Base-by-base conservation (phyloP, 345 rosid genomes). In the Linum usitatissimum region DNA sequence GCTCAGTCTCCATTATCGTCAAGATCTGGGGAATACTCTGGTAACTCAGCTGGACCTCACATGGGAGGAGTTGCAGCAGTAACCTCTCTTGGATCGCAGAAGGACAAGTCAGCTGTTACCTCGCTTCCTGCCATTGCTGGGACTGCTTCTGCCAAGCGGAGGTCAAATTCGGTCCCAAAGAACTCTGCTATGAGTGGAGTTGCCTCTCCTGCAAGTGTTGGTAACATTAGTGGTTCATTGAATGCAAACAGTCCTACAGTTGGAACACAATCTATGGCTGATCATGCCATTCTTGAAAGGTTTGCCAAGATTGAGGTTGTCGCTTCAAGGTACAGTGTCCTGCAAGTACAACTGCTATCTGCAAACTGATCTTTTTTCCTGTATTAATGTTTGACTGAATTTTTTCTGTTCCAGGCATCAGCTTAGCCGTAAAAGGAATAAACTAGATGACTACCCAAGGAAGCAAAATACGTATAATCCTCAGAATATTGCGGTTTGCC, bases 21-120 rank as follows among this genome's bases (percentile, higher is more conserved):
- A 63, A 93, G 84, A 81, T 90, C 99, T 63, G 99, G 97, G 53
- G 97, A 93, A 68, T 86, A 90, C 73, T 93, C 99, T 55, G 84
- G 83, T 73, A 88, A 96, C 66, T 93, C 99, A 20, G 81, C 80
- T 21, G 97, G 92, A 58, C 76, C 75, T 65, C 87, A 88, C 71
- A 86, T 83, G 74, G 97, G 96, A 70, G 83, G 81, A 57, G 79
- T 73, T 72, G 78, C 88, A 59, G 60, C 71, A 49, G 69, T 69
- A 65, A 42, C 75, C 45, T 68, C 77, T 30, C 68, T 81, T 77
- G 86, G 84, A 12, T 71, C 84, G 30, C 94, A 80, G 61, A 90
- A 83, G 83, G 99, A 93, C 61, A 93, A 83, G 80, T 75, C 79
- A 38, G 79, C 59, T 49, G 81, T 83, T 53, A 79, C 76, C 69